Percentiles rank a stretch among this genome's conserved stretches.
Evolutionary conservation across 2,329 filamentous ascomycete species (phyloP).

Genomic region (Chrysoporthe puriensis): DNA sequence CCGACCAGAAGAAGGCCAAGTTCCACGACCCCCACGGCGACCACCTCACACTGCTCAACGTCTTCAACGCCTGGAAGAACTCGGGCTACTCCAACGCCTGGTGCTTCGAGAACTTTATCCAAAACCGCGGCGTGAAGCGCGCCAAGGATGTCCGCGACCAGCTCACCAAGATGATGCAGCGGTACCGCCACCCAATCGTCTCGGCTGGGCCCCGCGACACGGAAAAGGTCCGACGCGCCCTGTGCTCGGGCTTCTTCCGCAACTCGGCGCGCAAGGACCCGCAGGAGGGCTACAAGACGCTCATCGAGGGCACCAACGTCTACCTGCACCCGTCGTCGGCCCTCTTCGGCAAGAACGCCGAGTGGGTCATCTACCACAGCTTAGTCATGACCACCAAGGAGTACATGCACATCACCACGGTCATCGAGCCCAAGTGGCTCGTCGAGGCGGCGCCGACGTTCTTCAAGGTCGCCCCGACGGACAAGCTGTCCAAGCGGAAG

Average conservation of each 20-base stretch:
- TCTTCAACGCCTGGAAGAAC: conserved; percentile 96
- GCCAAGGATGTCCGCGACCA: conserved; percentile 93
- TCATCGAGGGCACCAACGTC: conserved; percentile 92
- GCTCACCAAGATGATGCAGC: conserved; percentile 89
- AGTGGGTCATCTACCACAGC: conserved; percentile 94
- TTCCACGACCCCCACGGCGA: conserved; percentile 96
- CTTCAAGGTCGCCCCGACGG: conserved; percentile 93
- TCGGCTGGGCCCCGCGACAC: conserved; percentile 84
- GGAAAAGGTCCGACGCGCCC: conserved; percentile 80
- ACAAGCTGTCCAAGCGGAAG: conserved; percentile 86
- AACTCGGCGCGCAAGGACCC: conserved; percentile 95
- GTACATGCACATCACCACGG: conserved; percentile 95
- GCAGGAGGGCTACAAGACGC: conserved; percentile 95
- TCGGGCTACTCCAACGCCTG: conserved; percentile 81
- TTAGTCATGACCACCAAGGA: conserved; percentile 94
- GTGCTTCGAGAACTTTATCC: conserved; percentile 98
- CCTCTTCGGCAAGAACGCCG: conserved; percentile 91
- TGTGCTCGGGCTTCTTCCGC: conserved; percentile 94
- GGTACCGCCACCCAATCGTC: conserved; percentile 80
- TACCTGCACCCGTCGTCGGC: conserved; percentile 92
- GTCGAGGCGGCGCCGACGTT: conserved; percentile 98
- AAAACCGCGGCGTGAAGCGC: conserved; percentile 84
- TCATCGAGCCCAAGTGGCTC: conserved; percentile 91
- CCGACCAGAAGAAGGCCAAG: conserved; percentile 96
- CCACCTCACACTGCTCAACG: conserved; percentile 91